Conservation (phyloP, 257 asterid genomes). For the Agastache rugosa region DNA sequence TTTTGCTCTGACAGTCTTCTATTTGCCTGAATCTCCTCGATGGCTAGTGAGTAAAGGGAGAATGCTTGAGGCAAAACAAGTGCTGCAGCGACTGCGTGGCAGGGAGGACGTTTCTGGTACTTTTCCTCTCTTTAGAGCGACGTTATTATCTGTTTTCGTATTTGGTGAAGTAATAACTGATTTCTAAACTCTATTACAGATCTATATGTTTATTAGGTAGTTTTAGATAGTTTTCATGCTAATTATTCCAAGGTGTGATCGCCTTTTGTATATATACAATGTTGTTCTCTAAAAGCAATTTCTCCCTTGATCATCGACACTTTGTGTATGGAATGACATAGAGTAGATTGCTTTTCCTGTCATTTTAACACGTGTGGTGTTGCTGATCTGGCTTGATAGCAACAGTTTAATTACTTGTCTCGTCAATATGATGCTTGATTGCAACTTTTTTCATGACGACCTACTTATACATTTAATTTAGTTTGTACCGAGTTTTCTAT, state of each 20-base stretch:
- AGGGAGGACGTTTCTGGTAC: constrained; percentile 83
- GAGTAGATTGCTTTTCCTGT: neutral
- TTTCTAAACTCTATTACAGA: neutral
- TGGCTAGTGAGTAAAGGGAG: constrained; percentile 90
- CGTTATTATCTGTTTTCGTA: neutral
- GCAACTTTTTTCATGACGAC: neutral
- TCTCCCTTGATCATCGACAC: too few species aligned
- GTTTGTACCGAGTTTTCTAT: neutral
- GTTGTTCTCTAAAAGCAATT: too few species aligned
- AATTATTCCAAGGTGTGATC: neutral
- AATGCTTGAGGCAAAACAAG: constrained; percentile 73
- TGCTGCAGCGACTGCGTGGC: constrained; percentile 75
- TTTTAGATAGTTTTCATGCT: constrained; percentile 19
- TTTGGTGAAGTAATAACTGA: neutral
- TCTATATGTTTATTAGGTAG: neutral
- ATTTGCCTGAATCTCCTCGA: constrained; percentile 85
- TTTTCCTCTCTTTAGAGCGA: constrained; percentile 15
- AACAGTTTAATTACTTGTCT: neutral
- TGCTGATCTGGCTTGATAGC: constrained; percentile 14
- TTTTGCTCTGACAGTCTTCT: constrained; percentile 59
- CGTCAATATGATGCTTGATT: neutral
- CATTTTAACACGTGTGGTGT: neutral
- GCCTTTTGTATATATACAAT: too few species aligned
- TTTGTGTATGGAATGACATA: neutral
- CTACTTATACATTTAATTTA: neutral